Percentiles rank a stretch among this genome's conserved stretches.
Evolutionary conservation across 129 eudicot species (phyloP).

Genomic region (Flaveria linearis): DNA sequence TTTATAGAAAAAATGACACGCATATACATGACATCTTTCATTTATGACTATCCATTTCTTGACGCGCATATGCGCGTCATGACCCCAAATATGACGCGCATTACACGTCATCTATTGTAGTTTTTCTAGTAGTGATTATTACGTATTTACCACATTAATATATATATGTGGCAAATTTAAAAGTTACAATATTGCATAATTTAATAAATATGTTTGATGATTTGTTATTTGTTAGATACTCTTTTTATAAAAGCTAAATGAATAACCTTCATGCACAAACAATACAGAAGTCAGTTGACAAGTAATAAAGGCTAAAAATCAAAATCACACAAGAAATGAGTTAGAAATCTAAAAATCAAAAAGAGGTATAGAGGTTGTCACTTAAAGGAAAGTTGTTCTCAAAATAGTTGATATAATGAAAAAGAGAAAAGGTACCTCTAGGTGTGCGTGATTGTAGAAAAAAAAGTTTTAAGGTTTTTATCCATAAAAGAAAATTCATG

Average conservation of each 20-base stretch:
- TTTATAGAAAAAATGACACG: no score
- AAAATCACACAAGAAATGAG: background rate
- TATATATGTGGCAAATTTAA: slow-evolving; percentile 9
- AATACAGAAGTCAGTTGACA: no score
- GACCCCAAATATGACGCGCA: no score
- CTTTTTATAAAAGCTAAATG: no score
- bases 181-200: background rate
- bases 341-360: background rate
- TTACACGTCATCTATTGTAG: no score
- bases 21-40: no score
- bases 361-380: background rate
- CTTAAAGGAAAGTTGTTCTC: no score
- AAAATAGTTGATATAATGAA: background rate
- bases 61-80: no score
- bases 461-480: background rate
- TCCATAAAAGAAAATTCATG: background rate
- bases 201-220: slow-evolving; percentile 7
- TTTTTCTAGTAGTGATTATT: background rate
- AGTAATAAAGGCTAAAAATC: no score
- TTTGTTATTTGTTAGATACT: background rate
- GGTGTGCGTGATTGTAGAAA: background rate
- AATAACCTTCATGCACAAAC: no score
- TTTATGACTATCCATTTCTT: no score
- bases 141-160: slow-evolving; percentile 25
- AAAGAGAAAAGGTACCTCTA: background rate